A percentile compares a stretch with the other conserved stretches of the same genome.
Evolutionary conservation across 2,329 filamentous ascomycete genomes (phyloP).

Genomic region (Curvularia sp.): DNA sequence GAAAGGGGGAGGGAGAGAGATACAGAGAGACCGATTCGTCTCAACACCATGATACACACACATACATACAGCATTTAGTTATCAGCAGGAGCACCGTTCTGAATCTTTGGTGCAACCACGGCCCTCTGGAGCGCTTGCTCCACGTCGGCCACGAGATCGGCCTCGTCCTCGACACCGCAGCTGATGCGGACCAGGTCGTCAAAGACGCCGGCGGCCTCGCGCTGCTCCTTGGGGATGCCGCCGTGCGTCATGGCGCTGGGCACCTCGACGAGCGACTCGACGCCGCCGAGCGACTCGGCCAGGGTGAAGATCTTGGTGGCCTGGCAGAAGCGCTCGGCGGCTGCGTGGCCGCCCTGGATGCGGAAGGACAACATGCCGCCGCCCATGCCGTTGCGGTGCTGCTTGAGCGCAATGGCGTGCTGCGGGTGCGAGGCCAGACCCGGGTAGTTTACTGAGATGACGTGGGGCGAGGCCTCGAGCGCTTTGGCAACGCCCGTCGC

Average conservation of each 20-base stretch:
- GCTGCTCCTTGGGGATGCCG: conserved; percentile 87
- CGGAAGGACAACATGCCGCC: conserved; percentile 98
- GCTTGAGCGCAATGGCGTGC: conserved; percentile 81
- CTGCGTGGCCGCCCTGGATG: conserved; percentile 82
- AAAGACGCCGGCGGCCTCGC: conserved; percentile 91
- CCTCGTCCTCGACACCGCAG: conserved; percentile 90
- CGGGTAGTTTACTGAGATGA: conserved; percentile 94
- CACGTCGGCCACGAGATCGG: conserved; percentile 83
- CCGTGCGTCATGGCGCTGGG: conserved; percentile 97
- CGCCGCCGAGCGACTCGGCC: conserved; percentile 88
- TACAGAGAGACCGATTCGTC: not conserved
- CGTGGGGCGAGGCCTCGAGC: conserved; percentile 79
- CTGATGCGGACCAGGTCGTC: conserved; percentile 93
- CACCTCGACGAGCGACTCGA: conserved; percentile 91
- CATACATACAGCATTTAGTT: too few relatives aligned
- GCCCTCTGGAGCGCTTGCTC: conserved; percentile 82
- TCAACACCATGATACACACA: too few relatives aligned
- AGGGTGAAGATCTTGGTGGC: conserved; percentile 88
- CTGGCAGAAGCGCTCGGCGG: conserved; percentile 92
- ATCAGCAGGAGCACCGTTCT: too few relatives aligned
- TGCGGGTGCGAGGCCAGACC: conserved; percentile 88
- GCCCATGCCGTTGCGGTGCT: conserved; percentile 93
- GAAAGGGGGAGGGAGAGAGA: too few relatives aligned
- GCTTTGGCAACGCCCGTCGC: conserved; percentile 77
- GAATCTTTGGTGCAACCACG: conserved; percentile 60